Base-by-base conservation (phyloP, 805 yeast species). In the Suhomyces sp. region DNA sequence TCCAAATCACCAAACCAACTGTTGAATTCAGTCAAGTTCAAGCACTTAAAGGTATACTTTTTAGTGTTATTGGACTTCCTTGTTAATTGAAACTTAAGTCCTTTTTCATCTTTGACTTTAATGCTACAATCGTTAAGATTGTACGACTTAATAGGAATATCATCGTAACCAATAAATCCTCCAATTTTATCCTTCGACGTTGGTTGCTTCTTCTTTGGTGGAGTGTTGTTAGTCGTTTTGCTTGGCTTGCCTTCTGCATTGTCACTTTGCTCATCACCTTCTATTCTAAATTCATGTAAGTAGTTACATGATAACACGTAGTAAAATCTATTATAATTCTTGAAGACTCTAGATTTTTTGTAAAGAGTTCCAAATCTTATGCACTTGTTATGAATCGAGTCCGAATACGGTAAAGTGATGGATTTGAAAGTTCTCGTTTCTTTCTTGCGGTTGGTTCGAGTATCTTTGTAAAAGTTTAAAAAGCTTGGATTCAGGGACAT, bases 1-100 rank as follows among this genome's bases (percentile, higher is more conserved):
- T 63, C 58, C 28, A 81, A 55, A 50, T 79, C 83, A 19, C 65
- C 69, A 22, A 64, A 57, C 87, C 87, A 81, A 44, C 66, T 68
- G 17, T 50, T 51, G 33, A 72, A 72, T 33, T 75, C 75, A 22
- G 57, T 63, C 11, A 46, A 55, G 18, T 62, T 65, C 41, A 69
- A 50, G 55, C 81, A 59, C 59, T 70, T 63, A 53, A 74, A 74
- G 2, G 68, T 61, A 31, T 50, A 47, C 46, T 61, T 65, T 19
- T 60, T 60, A 13, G 51, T 40, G 13, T 47, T 37, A 38, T 58
- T 56, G 9, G 60, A 47, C 14, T 42, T 48, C 42, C 56, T 59
- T 16, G 51, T 42, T 35, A 68, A 46, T 16, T 60, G 51, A 36
- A 68, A 66, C 43, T 66, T 68, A 40, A 55, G 54, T 5, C 49